Evolutionary conservation across 768 basidiomycete species (phyloP).

Genomic region (Psilocybe cubensis): DNA sequence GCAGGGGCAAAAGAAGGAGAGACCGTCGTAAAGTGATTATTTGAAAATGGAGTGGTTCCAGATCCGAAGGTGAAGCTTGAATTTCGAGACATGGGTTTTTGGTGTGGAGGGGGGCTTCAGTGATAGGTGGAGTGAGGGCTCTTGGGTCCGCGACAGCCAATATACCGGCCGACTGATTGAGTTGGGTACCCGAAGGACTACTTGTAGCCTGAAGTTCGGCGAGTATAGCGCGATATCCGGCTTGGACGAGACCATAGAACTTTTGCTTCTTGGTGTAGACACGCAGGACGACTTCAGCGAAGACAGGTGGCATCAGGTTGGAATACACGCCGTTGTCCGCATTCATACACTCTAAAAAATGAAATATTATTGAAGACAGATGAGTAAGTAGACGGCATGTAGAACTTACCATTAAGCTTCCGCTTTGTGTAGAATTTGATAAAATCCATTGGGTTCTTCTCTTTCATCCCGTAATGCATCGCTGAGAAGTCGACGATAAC

Average conservation of each 20-base stretch:
- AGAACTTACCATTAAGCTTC: constrained; percentile 53
- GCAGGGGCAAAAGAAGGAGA: constrained; percentile 34
- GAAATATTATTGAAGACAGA: not conserved
- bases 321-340: constrained; percentile 65
- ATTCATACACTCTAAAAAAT: constrained; percentile 39
- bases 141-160: not conserved
- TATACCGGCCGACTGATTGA: not conserved
- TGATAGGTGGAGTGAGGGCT: constrained; percentile 36
- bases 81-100: constrained; percentile 28
- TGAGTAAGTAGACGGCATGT: not conserved
- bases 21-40: constrained; percentile 55
- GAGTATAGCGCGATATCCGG: constrained; percentile 58
- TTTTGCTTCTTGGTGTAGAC: constrained; percentile 68
- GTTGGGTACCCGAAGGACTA: constrained; percentile 5
- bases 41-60: constrained; percentile 29
- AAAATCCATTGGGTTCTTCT: constrained; percentile 66
- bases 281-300: constrained; percentile 71
- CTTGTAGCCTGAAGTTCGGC: constrained; percentile 22
- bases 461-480: constrained; percentile 83
- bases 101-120: constrained; percentile 43
- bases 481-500: constrained; percentile 64
- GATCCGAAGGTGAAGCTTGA: constrained; percentile 28
- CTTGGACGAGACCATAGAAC: constrained; percentile 67
- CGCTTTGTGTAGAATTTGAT: constrained; percentile 79
- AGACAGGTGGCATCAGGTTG: constrained; percentile 61